Evolutionary conservation across 768 basidiomycete genomes (phyloP), one percentile per base, ranked within the genome.

Genomic region (Hydnomerulius pinastri): DNA sequence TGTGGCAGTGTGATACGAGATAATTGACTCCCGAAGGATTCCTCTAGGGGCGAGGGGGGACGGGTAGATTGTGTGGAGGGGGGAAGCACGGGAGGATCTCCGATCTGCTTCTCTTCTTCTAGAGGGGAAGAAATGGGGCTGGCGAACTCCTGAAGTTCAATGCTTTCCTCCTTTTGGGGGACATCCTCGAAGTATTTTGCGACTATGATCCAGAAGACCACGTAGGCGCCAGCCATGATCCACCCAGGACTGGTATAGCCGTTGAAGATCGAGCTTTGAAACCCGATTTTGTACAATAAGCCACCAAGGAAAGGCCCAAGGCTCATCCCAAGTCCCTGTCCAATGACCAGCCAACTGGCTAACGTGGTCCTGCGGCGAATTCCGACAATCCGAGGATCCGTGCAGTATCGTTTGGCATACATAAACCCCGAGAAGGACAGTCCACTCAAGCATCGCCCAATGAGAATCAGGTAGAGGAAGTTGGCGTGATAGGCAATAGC

Each of bases 361-460:
- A 86, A 76, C 0, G 78, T 82, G 10, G 83, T 86, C 28, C 85
- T 73, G 21, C 80, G 73, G 24, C 83, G 79, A 21, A 86, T 63
- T 23, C 85, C 83, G 35, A 88, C 81, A 46, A 87, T 76, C 15
- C 80, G 79, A 4, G 81, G 77, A 62, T 87, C 86, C 9, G 77
- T 78, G 62, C 85, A 87, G 61, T 83, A 87, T 12, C 82, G 76
- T 57, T 86, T 87, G 57, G 67, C 71, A 66, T 86, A 87, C 83
- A 89, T 80, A 72, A 80, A 85, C 23, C 77, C 72, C 3, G 81
- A 77, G 60, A 84, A 86, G 6, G 77, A 77, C 32, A 86, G 58
- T 1, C 86, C 85, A 29, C 71, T 74, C 25, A 86, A 77, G 44
- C 83, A 80, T n/a, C 86, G 82, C 5, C 83, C 85, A 28, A 87